phyloP scores from a whole-genome alignment of 139 green algal genomes.

The Chlamydomonas urium region DNA sequence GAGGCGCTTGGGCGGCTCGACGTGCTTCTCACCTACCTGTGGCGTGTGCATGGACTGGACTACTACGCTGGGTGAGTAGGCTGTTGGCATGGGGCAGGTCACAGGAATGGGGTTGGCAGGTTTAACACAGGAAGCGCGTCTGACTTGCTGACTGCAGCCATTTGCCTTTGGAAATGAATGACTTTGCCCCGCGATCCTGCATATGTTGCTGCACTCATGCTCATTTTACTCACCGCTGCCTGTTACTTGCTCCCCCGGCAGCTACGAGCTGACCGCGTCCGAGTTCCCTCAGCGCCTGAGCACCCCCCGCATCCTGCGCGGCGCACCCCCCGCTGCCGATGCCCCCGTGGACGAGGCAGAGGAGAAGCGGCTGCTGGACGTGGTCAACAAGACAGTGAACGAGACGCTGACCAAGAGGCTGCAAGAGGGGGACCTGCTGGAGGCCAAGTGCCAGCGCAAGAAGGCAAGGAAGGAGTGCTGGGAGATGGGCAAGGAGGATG shows the following conservation, averaged over 20 bases:
- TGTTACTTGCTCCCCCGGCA: too few relatives aligned
- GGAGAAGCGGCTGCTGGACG: conserved; percentile 16
- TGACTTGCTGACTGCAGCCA: too few relatives aligned
- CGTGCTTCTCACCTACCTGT: conserved; percentile 83
- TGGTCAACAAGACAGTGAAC: conserved; percentile 43
- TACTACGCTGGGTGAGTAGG: conserved; percentile 86
- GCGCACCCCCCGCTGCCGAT: background rate
- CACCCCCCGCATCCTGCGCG: background rate
- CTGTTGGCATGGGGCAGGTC: too few relatives aligned
- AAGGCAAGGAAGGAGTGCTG: conserved; percentile 27
- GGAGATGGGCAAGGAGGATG: too few relatives aligned
- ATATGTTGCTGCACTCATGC: too few relatives aligned
- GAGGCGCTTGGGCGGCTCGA: conserved; percentile 62
- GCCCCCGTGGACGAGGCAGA: background rate
- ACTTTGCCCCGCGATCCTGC: too few relatives aligned
- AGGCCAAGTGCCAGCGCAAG: conserved; percentile 48
- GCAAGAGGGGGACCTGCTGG: conserved; percentile 50
- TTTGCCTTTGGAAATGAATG: background rate
- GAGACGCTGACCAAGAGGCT: conserved; percentile 51
- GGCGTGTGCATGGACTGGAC: conserved; percentile 85
- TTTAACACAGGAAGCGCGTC: too few relatives aligned
- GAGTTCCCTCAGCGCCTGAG: conserved; percentile 23
- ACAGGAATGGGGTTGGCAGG: too few relatives aligned
- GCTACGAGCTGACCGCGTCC: conserved; percentile 20
- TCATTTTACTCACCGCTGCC: too few relatives aligned